phyloP scores from a whole-genome alignment of 179 eudicot genomes.

The Carnegiea gigantea region DNA sequence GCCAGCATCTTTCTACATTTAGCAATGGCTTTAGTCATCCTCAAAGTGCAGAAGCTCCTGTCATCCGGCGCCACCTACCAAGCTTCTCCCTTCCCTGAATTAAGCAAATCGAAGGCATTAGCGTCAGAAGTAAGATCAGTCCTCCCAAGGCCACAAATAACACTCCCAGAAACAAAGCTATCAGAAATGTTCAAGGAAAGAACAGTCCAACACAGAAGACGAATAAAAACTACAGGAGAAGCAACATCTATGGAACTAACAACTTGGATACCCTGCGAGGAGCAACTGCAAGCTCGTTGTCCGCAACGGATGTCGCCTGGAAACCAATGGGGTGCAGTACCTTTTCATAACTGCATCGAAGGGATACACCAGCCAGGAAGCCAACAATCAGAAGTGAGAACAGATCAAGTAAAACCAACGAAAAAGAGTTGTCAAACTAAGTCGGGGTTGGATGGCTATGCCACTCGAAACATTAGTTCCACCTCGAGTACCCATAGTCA shows the following conservation, averaged over 20 bases:
- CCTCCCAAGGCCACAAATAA: neutral
- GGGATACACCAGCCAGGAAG: neutral
- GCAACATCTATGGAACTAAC: neutral
- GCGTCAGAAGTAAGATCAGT: neutral
- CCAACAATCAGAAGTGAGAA: neutral
- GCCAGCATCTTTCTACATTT: too few relatives aligned
- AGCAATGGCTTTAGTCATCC: neutral
- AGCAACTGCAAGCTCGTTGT: conserved; percentile 65
- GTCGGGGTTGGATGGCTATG: neutral
- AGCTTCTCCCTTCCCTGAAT: conserved; percentile 45
- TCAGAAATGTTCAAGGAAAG: too few relatives aligned
- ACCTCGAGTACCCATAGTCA: too few relatives aligned
- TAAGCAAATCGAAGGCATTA: neutral
- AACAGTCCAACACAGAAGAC: neutral
- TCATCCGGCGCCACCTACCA: conserved; percentile 40
- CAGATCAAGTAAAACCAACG: neutral
- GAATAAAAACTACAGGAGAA: neutral
- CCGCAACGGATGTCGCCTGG: conserved; percentile 47
- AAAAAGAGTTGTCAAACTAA: neutral
- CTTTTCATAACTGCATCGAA: conserved; percentile 56
- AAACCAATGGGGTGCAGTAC: conserved; percentile 61
- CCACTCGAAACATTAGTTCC: neutral
- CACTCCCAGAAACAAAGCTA: neutral
- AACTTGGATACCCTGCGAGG: conserved; percentile 52
- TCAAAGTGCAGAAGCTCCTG: conserved; percentile 19